A percentile compares a stretch with the other conserved stretches of the same genome.
Conservation (phyloP, 2,329 filamentous ascomycete genomes). For the Setomelanomma holmii region DNA sequence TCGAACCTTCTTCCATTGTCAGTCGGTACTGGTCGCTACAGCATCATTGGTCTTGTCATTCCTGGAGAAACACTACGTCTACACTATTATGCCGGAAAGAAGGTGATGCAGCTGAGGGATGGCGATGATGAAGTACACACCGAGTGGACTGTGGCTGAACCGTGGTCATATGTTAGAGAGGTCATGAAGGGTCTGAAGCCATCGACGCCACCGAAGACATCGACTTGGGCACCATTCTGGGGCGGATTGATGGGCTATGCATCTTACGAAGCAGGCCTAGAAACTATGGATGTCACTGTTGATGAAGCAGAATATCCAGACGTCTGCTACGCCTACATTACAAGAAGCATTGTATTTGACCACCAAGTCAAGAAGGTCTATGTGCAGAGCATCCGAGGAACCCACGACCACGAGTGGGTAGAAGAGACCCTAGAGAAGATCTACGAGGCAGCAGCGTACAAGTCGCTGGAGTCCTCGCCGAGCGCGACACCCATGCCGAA, state of each 20-base stretch:
- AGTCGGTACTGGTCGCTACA: constrained; percentile 67
- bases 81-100: constrained; percentile 41
- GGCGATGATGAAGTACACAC: constrained; percentile 36
- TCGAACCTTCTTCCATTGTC: constrained; percentile 49
- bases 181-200: constrained; percentile 49
- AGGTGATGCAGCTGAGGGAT: constrained; percentile 37
- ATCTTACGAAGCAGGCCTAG: constrained; percentile 82
- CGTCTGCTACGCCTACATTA: constrained; percentile 77
- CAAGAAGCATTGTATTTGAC: constrained; percentile 79
- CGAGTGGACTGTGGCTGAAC: constrained; percentile 34
- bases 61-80: constrained; percentile 55
- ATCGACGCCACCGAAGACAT: constrained; percentile 27
- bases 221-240: constrained; percentile 67
- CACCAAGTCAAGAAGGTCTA: constrained; percentile 68
- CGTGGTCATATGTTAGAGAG: constrained; percentile 51
- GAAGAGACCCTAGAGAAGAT: constrained; percentile 40
- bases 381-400: constrained; percentile 69
- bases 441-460: constrained; percentile 36
- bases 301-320: constrained; percentile 63
- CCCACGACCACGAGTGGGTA: constrained; percentile 57
- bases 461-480: constrained; percentile 41
- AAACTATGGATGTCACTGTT: constrained; percentile 61
- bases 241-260: constrained; percentile 86
- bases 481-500: constrained; percentile 30
- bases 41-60: constrained; percentile 74